Conservation (phyloP, 345 rosid genomes). For the Cardamine chenopodiifolia region DNA sequence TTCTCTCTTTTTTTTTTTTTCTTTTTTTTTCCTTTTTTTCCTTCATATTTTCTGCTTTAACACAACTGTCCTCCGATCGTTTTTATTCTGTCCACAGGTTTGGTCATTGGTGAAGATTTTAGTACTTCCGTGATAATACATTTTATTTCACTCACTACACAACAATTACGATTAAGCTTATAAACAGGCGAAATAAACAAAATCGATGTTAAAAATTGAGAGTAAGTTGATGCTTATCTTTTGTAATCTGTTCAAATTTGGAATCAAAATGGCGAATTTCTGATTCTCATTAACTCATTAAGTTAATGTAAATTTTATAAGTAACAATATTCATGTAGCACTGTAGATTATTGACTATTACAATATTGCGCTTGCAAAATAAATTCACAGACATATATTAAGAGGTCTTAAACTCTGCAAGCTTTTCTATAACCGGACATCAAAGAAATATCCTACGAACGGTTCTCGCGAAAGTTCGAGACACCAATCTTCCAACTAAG, state of each 20-base stretch:
- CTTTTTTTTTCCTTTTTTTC: no score
- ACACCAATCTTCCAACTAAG: slow-evolving; percentile 66
- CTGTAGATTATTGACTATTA: neutral
- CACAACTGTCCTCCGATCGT: neutral
- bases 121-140: slow-evolving; percentile 3
- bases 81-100: slow-evolving; percentile 16
- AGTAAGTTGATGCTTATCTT: neutral
- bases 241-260: no score
- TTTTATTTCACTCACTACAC: neutral
- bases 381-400: neutral
- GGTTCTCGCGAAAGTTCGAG: slow-evolving; percentile 80
- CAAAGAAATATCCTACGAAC: slow-evolving; percentile 66
- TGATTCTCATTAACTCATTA: no score
- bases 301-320: no score
- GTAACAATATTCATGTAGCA: neutral
- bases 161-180: neutral
- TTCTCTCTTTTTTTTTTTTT: no score
- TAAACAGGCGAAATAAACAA: no score
- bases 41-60: slow-evolving; percentile 5
- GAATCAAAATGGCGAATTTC: no score
- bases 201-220: neutral
- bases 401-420: no score
- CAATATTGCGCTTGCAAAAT: neutral
- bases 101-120: slow-evolving; percentile 16
- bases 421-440: no score